These are phyloP conservation scores for Rhipidocladum racemiflorum DNA, from an alignment of 176 grass and related monocot species.

Conservation along the genomic window DNA sequence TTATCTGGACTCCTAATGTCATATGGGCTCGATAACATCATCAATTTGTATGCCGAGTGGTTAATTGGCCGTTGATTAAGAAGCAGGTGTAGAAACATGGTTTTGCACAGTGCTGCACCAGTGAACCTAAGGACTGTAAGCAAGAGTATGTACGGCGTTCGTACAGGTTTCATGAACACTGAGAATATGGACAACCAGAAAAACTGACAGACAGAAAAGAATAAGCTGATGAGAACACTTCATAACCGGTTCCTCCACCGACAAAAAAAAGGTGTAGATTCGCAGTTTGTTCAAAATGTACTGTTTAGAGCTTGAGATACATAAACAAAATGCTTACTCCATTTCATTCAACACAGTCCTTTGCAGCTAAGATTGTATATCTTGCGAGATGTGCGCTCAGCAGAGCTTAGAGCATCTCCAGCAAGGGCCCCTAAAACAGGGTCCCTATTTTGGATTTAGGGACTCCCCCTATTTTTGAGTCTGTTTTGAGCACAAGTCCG, in stretches of 20 bases:
- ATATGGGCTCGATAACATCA: background rate
- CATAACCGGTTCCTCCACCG: background rate
- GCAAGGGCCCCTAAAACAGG: no score
- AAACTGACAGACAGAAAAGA: background rate
- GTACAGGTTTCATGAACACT: background rate
- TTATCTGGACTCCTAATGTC: background rate
- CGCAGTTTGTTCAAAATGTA: background rate
- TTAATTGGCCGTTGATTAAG: background rate
- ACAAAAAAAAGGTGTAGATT: background rate
- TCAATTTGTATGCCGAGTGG: background rate
- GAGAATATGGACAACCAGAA: background rate
- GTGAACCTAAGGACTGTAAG: background rate
- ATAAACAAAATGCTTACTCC: conserved; percentile 7
- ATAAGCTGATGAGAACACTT: background rate
- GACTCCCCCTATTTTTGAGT: no score
- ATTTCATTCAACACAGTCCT: background rate
- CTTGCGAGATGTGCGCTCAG: background rate
- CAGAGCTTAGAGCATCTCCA: background rate
- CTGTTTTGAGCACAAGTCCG: no score
- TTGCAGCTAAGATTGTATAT: background rate
- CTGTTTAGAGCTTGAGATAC: background rate
- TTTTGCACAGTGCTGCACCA: background rate
- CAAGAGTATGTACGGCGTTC: background rate
- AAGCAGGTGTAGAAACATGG: background rate
- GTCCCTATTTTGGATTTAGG: no score